phyloP scores from a whole-genome alignment of 179 eudicot species.

The Beta macrorhiza region DNA sequence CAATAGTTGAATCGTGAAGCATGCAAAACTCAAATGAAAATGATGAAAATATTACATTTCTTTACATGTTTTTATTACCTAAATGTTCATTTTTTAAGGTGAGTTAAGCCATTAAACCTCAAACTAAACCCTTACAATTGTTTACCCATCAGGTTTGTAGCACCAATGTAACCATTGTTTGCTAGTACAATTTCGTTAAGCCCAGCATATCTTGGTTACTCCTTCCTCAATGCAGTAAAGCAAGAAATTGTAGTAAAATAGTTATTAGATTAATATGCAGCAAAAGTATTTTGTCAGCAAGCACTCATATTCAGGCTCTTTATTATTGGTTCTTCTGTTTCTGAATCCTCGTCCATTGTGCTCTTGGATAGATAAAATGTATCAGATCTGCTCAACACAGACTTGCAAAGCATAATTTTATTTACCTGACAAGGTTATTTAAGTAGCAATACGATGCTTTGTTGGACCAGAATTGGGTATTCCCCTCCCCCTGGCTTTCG shows the following conservation, averaged over 20 bases:
- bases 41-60: too few relatives aligned
- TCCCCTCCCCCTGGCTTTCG: too few relatives aligned
- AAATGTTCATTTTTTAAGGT: neutral
- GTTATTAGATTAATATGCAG: neutral
- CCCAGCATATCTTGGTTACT: neutral
- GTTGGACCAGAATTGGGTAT: too few relatives aligned
- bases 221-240: neutral
- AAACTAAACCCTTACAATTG: too few relatives aligned
- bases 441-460: neutral
- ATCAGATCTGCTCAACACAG: neutral
- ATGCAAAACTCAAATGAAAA: too few relatives aligned
- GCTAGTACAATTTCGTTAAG: neutral
- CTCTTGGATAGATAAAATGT: neutral
- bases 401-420: neutral
- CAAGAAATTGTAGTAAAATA: neutral
- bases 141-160: neutral
- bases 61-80: too few relatives aligned
- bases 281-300: neutral
- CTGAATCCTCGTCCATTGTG: neutral
- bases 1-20: neutral
- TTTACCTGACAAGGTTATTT: neutral
- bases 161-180: neutral
- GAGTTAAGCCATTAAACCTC: neutral
- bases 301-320: neutral
- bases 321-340: neutral